Evolutionary conservation across 352 stramenopile genomes (phyloP).

Genomic region (Phytopythium cucurbitacearum): DNA sequence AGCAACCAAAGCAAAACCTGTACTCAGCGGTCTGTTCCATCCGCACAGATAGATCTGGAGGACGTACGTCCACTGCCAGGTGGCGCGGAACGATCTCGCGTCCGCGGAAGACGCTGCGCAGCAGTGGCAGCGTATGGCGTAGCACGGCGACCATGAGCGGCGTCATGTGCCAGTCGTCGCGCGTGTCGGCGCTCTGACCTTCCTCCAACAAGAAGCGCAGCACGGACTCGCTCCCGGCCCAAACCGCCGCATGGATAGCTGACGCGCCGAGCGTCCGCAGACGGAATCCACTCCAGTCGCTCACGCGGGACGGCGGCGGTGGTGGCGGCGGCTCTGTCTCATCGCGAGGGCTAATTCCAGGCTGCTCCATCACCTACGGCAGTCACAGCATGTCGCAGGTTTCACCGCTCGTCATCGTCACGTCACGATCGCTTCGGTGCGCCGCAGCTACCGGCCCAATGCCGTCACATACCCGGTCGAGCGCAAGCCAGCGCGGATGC

Average conservation of each 20-base stretch:
- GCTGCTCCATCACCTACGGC: too few species aligned
- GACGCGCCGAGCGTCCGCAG: constrained; percentile 20
- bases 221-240: constrained; percentile 9
- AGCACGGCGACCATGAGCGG: constrained; percentile 22
- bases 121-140: constrained; percentile 15
- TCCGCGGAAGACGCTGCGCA: constrained; percentile 15
- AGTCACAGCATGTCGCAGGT: too few species aligned
- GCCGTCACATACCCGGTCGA: constrained; percentile 21
- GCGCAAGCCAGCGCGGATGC: constrained; percentile 25
- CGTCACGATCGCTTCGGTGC: too few species aligned
- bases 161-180: constrained; percentile 13
- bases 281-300: constrained; percentile 20
- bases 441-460: too few species aligned
- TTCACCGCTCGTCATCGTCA: too few species aligned
- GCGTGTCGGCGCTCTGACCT: constrained; percentile 11
- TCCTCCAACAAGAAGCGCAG: constrained; percentile 19
- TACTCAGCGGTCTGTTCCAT: too few species aligned
- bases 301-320: background rate
- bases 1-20: background rate
- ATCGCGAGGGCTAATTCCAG: too few species aligned
- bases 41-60: background rate
- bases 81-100: constrained; percentile 11
- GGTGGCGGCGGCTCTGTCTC: background rate
- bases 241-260: constrained; percentile 19
- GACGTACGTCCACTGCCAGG: constrained; percentile 15